Percentiles rank a stretch among this genome's conserved stretches.
Evolutionary conservation across 768 basidiomycete species (phyloP).

Genomic region (Galerina marginata): DNA sequence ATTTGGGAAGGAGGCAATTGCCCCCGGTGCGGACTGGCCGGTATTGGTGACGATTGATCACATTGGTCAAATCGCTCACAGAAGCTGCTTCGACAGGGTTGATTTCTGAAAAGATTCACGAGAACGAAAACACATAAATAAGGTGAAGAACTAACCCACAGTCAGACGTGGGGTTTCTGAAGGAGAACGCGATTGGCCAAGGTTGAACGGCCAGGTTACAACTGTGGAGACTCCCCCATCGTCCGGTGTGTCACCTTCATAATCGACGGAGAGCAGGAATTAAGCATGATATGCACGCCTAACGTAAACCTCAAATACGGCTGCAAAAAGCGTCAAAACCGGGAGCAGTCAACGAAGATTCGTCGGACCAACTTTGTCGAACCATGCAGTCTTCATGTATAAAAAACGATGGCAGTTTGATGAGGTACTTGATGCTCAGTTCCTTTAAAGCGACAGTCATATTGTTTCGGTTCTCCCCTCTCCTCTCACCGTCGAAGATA

Average conservation of each 20-base stretch:
- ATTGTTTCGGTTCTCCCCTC: slow-evolving; percentile 94
- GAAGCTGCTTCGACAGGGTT: slow-evolving; percentile 79
- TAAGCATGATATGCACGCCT: too few species aligned
- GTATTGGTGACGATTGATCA: slow-evolving; percentile 90
- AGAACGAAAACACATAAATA: background rate
- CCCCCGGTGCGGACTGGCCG: slow-evolving; percentile 90
- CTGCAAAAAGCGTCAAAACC: slow-evolving; percentile 41
- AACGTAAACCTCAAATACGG: too few species aligned
- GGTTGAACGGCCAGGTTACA: too few species aligned
- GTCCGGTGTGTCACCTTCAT: too few species aligned
- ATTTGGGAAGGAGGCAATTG: slow-evolving; percentile 89
- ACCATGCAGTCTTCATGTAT: slow-evolving; percentile 86
- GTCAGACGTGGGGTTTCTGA: too few species aligned
- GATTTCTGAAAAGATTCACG: slow-evolving; percentile 43
- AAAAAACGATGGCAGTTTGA: slow-evolving; percentile 95
- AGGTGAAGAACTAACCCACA: slow-evolving; percentile 93
- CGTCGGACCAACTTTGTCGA: slow-evolving; percentile 64
- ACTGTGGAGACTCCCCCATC: too few species aligned
- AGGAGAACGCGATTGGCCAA: too few species aligned
- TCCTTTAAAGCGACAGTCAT: slow-evolving; percentile 57
- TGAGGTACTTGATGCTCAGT: slow-evolving; percentile 98
- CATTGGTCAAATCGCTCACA: slow-evolving; percentile 93
- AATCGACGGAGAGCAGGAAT: too few species aligned
- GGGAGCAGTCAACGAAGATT: background rate
- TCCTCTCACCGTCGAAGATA: slow-evolving; percentile 98